These are phyloP conservation scores for Chlorella sp. DNA, from an alignment of 139 green algal species.

Conservation along the genomic window DNA sequence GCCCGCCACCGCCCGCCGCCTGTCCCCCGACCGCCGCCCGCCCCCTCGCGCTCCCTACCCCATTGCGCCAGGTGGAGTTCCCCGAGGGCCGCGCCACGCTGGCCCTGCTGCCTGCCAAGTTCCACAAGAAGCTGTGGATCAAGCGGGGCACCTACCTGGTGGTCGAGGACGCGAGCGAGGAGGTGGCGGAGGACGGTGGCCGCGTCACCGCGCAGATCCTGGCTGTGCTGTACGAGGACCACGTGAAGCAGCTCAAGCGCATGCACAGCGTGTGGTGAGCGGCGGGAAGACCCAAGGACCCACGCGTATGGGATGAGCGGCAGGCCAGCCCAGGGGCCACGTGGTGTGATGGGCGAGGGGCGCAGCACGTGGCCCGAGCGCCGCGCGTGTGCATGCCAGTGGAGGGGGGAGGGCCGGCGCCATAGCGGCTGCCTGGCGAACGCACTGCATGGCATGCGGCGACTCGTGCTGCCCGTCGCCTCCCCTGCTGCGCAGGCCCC, in stretches of 20 bases:
- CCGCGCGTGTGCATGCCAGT: too few relatives aligned
- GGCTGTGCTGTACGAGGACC: conserved; percentile 64
- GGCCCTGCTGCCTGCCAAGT: conserved; percentile 69
- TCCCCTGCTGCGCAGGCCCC: conserved; percentile 5
- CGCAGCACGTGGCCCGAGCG: too few relatives aligned
- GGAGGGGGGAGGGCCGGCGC: too few relatives aligned
- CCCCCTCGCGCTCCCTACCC: not conserved
- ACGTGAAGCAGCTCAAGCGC: conserved; percentile 62
- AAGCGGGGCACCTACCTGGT: conserved; percentile 67
- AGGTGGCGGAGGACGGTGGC: conserved; percentile 1
- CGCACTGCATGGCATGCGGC: too few relatives aligned
- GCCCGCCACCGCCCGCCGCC: too few relatives aligned
- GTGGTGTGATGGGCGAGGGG: too few relatives aligned
- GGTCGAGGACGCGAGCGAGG: conserved; percentile 47
- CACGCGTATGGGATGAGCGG: too few relatives aligned
- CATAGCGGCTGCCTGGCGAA: too few relatives aligned
- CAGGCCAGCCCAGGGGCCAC: too few relatives aligned
- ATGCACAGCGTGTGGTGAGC: conserved; percentile 60
- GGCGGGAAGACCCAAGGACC: not conserved
- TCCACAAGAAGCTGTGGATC: conserved; percentile 85
- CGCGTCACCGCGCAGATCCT: conserved; percentile 63
- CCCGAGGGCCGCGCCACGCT: conserved; percentile 58
- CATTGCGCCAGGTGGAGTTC: conserved; percentile 61
- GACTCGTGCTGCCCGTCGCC: too few relatives aligned
- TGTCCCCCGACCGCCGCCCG: not conserved